A percentile compares a stretch with the other conserved stretches of the same genome.
These are phyloP conservation scores for Penicillium sp. DNA, from an alignment of 2,329 filamentous ascomycete species.

Conservation along the genomic window DNA sequence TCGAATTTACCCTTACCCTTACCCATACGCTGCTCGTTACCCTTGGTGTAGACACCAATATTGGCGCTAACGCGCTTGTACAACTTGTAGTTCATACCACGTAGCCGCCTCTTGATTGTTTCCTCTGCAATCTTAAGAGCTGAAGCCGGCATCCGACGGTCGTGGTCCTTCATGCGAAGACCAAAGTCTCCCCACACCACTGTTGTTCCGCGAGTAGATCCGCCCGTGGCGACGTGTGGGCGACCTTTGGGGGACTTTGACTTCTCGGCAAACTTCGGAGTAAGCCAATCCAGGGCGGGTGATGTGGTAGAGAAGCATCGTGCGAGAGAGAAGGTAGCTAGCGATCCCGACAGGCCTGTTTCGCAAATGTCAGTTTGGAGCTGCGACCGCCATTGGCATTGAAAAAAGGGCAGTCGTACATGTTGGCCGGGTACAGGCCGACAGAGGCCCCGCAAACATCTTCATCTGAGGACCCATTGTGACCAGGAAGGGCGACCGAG, in stretches of 20 bases:
- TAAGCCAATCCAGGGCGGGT: conserved; percentile 73
- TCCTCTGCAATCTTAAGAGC: conserved; percentile 92
- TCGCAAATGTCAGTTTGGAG: conserved; percentile 30
- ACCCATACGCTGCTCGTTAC: conserved; percentile 98
- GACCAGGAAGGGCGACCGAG: conserved; percentile 16
- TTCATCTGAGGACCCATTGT: conserved; percentile 46
- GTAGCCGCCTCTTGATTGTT: conserved; percentile 84
- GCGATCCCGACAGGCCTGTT: conserved; percentile 37
- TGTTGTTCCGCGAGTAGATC: conserved; percentile 89
- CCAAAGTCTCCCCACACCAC: conserved; percentile 97
- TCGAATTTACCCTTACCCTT: conserved; percentile 98
- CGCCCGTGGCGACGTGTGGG: conserved; percentile 85
- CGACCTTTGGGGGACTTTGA: conserved; percentile 90
- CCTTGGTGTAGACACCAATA: conserved; percentile 92
- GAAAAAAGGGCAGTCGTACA: conserved; percentile 36
- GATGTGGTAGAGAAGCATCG: conserved; percentile 77
- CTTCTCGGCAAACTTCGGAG: conserved; percentile 77
- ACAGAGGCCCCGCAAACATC: conserved; percentile 44
- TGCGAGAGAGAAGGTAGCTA: conserved; percentile 48
- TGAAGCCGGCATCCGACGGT: conserved; percentile 84
- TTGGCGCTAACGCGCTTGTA: conserved; percentile 93
- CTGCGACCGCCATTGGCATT: not conserved
- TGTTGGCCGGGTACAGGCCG: conserved; percentile 42
- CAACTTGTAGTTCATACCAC: conserved; percentile 89
- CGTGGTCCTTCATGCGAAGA: conserved; percentile 89